These are phyloP conservation scores for Aciculosporium take DNA, from an alignment of 2,329 filamentous ascomycete genomes.

Conservation along the genomic window DNA sequence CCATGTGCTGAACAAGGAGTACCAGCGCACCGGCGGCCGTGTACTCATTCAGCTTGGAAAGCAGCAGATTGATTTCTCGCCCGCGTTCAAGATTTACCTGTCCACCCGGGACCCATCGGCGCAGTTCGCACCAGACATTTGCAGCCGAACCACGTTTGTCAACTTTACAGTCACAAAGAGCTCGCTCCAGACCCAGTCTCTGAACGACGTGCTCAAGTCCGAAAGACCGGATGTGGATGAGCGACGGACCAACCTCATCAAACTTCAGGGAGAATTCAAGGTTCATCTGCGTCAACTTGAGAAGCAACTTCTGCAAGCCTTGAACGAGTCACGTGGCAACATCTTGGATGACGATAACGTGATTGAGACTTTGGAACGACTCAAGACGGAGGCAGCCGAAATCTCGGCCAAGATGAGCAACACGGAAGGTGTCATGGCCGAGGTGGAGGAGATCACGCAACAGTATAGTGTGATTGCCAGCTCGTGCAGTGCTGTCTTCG, in stretches of 20 bases:
- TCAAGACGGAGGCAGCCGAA: constrained; percentile 94
- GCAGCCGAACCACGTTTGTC: constrained; percentile 96
- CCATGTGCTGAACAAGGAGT: constrained; percentile 97
- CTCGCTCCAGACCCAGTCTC: constrained; percentile 92
- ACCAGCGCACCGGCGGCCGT: constrained; percentile 95
- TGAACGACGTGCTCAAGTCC: constrained; percentile 94
- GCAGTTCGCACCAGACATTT: constrained; percentile 89
- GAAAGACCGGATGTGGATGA: constrained; percentile 96
- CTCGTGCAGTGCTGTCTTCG: constrained; percentile 94
- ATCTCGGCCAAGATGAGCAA: constrained; percentile 94
- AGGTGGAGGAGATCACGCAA: constrained; percentile 89
- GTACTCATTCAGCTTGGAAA: constrained; percentile 96
- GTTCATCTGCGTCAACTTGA: constrained; percentile 93
- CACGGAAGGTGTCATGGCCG: constrained; percentile 94
- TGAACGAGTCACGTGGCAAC: constrained; percentile 95
- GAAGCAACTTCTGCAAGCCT: constrained; percentile 81
- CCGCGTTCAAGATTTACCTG: constrained; percentile 86
- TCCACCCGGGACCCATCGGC: constrained; percentile 94
- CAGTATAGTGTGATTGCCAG: constrained; percentile 88
- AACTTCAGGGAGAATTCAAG: constrained; percentile 97
- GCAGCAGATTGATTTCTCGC: constrained; percentile 98
- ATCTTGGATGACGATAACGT: constrained; percentile 97
- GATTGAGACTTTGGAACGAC: constrained; percentile 90
- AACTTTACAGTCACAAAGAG: constrained; percentile 99
- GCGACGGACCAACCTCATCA: constrained; percentile 90